These are phyloP conservation scores for Dictyostelium purpureum DNA, from an alignment of 78 protist species.

Conservation along the genomic window DNA sequence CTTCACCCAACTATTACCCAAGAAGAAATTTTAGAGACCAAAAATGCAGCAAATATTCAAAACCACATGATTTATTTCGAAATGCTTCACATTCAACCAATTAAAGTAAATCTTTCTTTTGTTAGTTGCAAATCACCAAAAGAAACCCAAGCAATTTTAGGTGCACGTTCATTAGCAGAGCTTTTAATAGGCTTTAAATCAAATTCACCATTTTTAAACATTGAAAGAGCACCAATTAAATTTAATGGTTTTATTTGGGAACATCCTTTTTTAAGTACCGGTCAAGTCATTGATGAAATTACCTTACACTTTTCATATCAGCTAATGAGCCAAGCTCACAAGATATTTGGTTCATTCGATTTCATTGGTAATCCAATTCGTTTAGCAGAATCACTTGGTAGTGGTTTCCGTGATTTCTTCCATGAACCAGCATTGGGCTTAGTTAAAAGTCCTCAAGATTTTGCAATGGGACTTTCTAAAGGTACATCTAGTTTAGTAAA, in stretches of 20 bases:
- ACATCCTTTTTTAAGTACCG: conserved; percentile 59
- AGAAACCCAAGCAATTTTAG: conserved; percentile 16
- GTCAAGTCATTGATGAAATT: conserved; percentile 45
- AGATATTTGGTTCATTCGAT: conserved; percentile 68
- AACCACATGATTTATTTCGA: conserved; percentile 75
- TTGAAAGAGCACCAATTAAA: conserved; percentile 79
- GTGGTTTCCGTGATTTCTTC: conserved; percentile 85
- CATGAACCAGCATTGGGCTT: conserved; percentile 84
- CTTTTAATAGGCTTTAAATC: conserved; percentile 61
- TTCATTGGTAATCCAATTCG: conserved; percentile 78
- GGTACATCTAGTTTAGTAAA: conserved; percentile 71
- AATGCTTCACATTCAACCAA: conserved; percentile 71
- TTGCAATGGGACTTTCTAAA: conserved; percentile 81
- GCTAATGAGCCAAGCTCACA: conserved; percentile 62
- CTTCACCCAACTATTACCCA: conserved; percentile 34
- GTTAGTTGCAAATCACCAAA: conserved; percentile 57
- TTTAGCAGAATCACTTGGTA: conserved; percentile 63
- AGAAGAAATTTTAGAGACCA: conserved; percentile 56
- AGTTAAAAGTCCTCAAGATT: conserved; percentile 80
- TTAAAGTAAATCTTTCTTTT: conserved; percentile 63
- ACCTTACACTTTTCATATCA: conserved; percentile 15
- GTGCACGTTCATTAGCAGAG: conserved; percentile 69
- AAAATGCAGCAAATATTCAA: conserved; percentile 10
- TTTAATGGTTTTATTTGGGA: conserved; percentile 83
- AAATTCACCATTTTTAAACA: conserved; percentile 59